Percentiles rank a stretch among this genome's conserved stretches.
phyloP scores from a whole-genome alignment of 495 filamentous ascomycete genomes.

The Neurospora intermedia region DNA sequence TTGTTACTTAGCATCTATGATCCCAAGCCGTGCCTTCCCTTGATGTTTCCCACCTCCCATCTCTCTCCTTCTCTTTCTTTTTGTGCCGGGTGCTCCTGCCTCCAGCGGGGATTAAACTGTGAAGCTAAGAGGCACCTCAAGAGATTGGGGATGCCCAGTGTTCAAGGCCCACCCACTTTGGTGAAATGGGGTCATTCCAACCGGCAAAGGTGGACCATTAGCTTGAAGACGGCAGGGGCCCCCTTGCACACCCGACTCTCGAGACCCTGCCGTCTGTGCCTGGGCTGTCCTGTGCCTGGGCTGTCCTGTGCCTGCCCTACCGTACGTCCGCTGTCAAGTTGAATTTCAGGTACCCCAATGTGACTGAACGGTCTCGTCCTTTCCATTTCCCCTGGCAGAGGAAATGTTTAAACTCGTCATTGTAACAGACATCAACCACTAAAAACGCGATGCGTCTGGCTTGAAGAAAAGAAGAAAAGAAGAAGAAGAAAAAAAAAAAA shows the following conservation, averaged over 20 bases:
- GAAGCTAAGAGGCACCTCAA: not conserved
- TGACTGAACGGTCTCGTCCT: not conserved
- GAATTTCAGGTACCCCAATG: not conserved
- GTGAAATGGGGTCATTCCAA: not conserved
- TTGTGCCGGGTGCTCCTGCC: not conserved
- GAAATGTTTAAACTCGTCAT: not conserved
- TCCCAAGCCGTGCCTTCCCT: not conserved
- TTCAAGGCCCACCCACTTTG: not conserved
- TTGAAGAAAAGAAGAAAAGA: not conserved
- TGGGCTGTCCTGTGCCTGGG: not conserved
- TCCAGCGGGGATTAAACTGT: not conserved
- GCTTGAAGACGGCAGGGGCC: not conserved
- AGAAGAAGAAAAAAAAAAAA: not conserved
- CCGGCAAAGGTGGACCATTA: not conserved
- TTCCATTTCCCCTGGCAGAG: not conserved
- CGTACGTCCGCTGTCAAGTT: not conserved
- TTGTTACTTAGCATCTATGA: not conserved
- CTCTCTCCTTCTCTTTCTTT: not conserved
- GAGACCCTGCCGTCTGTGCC: not conserved
- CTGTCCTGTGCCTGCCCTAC: not conserved
- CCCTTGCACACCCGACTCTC: not conserved
- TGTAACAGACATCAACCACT: not conserved
- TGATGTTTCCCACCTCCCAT: not conserved
- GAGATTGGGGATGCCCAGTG: not conserved
- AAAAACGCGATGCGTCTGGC: not conserved